These are phyloP conservation scores for Nigrospora osmanthi DNA, from an alignment of 2,329 filamentous ascomycete genomes.

Conservation along the genomic window DNA sequence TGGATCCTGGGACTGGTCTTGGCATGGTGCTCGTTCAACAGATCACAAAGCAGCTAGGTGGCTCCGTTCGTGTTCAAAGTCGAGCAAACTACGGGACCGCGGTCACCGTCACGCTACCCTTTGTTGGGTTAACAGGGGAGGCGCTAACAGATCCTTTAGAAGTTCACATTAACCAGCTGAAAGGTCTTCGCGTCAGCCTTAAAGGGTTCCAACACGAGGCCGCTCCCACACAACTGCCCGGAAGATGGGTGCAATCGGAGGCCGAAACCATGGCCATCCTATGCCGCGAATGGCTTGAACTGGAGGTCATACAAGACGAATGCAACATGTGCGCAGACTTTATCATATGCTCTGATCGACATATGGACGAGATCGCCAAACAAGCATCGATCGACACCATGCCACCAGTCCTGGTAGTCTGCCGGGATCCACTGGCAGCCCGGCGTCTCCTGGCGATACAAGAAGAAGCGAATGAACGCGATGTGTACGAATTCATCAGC, in stretches of 20 bases:
- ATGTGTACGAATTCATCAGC: conserved; percentile 26
- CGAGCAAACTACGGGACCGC: conserved; percentile 18
- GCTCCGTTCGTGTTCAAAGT: conserved; percentile 10
- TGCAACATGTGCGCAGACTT: neutral
- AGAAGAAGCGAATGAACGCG: conserved; percentile 8
- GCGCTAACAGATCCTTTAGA: conserved; percentile 17
- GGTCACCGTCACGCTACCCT: conserved; percentile 22
- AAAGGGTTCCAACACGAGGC: conserved; percentile 9
- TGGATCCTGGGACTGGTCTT: conserved; percentile 49
- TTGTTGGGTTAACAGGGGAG: conserved; percentile 9
- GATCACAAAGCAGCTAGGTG: conserved; percentile 2
- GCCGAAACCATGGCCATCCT: conserved; percentile 12
- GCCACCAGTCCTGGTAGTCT: conserved; percentile 23
- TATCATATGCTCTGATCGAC: conserved; percentile 8
- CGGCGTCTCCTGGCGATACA: conserved; percentile 10
- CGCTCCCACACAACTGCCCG: neutral
- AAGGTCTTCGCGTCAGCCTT: conserved; percentile 19
- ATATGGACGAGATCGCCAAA: conserved; percentile 8
- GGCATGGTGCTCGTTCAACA: conserved; percentile 51
- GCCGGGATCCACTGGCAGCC: conserved; percentile 20
- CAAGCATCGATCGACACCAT: conserved; percentile 3
- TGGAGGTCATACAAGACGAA: conserved; percentile 14
- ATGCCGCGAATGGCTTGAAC: conserved; percentile 24
- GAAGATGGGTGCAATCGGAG: conserved; percentile 4
- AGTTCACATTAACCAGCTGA: conserved; percentile 3